phyloP scores from a whole-genome alignment of 495 filamentous ascomycete species.

The Penicilliopsis zonata region DNA sequence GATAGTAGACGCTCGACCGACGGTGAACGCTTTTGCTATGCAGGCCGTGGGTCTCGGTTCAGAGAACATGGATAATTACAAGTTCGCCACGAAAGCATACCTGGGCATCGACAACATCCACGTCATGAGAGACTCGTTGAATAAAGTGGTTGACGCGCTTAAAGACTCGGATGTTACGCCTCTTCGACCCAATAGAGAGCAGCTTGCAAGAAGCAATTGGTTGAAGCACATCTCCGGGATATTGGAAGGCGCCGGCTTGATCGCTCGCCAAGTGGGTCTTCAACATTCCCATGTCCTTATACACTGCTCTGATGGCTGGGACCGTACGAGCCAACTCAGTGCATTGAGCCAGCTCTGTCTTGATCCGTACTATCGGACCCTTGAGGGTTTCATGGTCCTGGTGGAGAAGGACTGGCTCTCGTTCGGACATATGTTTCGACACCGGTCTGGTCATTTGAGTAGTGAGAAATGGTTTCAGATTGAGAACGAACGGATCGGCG shows the following conservation, averaged over 20 bases:
- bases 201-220: constrained; percentile 78
- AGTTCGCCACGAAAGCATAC: constrained; percentile 80
- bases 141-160: constrained; percentile 78
- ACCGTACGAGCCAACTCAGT: constrained; percentile 90
- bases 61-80: constrained; percentile 98
- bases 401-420: constrained; percentile 98
- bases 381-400: constrained; percentile 90
- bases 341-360: constrained; percentile 89
- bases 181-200: constrained; percentile 71
- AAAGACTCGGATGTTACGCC: constrained; percentile 87
- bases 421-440: constrained; percentile 94
- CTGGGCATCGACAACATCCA: constrained; percentile 99
- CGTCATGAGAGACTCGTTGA: constrained; percentile 88
- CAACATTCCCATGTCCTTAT: constrained; percentile 91
- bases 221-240: constrained; percentile 79
- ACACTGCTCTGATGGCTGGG: constrained; percentile 98
- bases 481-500: constrained; percentile 51
- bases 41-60: constrained; percentile 87
- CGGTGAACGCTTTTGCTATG: constrained; percentile 93
- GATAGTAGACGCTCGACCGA: constrained; percentile 93
- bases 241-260: constrained; percentile 71
- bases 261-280: constrained; percentile 80
- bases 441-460: constrained; percentile 72
- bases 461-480: constrained; percentile 93
- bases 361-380: constrained; percentile 89